Evolutionary conservation across 2,329 filamentous ascomycete species (phyloP).

Genomic region (Pseudogymnoascus sp.): DNA sequence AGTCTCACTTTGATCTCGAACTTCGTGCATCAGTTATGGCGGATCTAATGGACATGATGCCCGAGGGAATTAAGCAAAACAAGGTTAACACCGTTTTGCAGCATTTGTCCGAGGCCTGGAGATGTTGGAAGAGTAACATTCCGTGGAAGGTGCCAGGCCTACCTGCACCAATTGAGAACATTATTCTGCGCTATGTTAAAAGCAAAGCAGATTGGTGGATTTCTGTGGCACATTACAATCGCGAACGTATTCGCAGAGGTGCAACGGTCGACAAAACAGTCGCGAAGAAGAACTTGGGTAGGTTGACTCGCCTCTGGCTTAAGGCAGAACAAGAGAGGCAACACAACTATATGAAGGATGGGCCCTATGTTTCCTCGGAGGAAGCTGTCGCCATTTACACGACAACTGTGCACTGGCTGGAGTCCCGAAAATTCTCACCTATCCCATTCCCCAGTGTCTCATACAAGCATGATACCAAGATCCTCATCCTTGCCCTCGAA

Average conservation of each 20-base stretch:
- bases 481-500: slow-evolving; percentile 89
- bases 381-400: slow-evolving; percentile 98
- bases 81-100: slow-evolving; percentile 98
- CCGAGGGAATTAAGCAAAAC: slow-evolving; percentile 97
- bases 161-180: slow-evolving; percentile 95
- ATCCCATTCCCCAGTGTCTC: slow-evolving; percentile 98
- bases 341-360: slow-evolving; percentile 99
- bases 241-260: slow-evolving; percentile 89
- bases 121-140: slow-evolving; percentile 99
- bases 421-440: slow-evolving; percentile 95
- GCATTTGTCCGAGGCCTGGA: slow-evolving; percentile 95
- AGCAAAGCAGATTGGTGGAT: slow-evolving; percentile 99
- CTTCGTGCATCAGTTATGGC: slow-evolving; percentile 97
- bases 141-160: slow-evolving; percentile 98
- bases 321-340: slow-evolving; percentile 98
- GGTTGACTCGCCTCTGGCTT: slow-evolving; percentile 88
- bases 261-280: slow-evolving; percentile 99
- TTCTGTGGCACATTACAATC: slow-evolving; percentile 96
- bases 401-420: slow-evolving; percentile 96
- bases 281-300: slow-evolving; percentile 96
- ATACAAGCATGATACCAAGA: slow-evolving; percentile 99
- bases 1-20: slow-evolving; percentile 96
- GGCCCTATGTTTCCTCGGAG: slow-evolving; percentile 95
- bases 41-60: slow-evolving; percentile 99
- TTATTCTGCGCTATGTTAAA: slow-evolving; percentile 97